A percentile compares a stretch with the other conserved stretches of the same genome.
phyloP scores from a whole-genome alignment of 352 stramenopile species.

The Pythium vanterpoolii region DNA sequence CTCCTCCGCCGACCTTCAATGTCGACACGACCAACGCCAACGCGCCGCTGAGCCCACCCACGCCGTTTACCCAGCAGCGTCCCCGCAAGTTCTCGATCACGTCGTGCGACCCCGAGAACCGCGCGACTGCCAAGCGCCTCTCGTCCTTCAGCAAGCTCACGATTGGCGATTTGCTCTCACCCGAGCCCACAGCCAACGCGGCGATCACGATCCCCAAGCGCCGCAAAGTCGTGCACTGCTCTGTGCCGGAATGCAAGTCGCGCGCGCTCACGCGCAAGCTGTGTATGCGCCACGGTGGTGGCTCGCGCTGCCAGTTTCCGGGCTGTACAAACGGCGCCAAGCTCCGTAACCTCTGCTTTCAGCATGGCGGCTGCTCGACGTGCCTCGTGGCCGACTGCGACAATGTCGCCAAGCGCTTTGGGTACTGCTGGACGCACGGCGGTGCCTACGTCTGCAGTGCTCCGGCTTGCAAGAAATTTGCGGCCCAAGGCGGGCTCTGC shows the following conservation, averaged over 20 bases:
- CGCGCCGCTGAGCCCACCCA: slow-evolving; percentile 6
- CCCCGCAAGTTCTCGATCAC: slow-evolving; percentile 13
- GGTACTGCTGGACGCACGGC: slow-evolving; percentile 78
- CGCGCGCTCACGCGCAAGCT: background rate
- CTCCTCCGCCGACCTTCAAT: background rate
- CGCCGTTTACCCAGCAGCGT: slow-evolving; percentile 11
- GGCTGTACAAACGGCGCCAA: slow-evolving; percentile 69
- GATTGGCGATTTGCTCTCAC: slow-evolving; percentile 20
- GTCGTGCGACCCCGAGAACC: slow-evolving; percentile 26
- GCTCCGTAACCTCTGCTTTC: slow-evolving; percentile 72
- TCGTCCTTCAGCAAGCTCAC: slow-evolving; percentile 21
- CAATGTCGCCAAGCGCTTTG: slow-evolving; percentile 74
- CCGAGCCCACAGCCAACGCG: slow-evolving; percentile 8
- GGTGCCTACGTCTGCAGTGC: slow-evolving; percentile 64
- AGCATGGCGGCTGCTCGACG: slow-evolving; percentile 67
- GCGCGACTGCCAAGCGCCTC: slow-evolving; percentile 18
- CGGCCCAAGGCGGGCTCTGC: slow-evolving; percentile 62
- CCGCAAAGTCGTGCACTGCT: slow-evolving; percentile 22
- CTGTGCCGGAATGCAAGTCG: slow-evolving; percentile 18
- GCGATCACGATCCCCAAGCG: slow-evolving; percentile 17
- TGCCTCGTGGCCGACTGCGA: slow-evolving; percentile 58
- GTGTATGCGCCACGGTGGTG: slow-evolving; percentile 52
- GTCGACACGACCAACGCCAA: background rate
- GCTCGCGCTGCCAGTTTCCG: slow-evolving; percentile 42
- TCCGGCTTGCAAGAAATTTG: slow-evolving; percentile 56